phyloP scores from a whole-genome alignment of 179 eudicot genomes.

The Silene noctiflora region DNA sequence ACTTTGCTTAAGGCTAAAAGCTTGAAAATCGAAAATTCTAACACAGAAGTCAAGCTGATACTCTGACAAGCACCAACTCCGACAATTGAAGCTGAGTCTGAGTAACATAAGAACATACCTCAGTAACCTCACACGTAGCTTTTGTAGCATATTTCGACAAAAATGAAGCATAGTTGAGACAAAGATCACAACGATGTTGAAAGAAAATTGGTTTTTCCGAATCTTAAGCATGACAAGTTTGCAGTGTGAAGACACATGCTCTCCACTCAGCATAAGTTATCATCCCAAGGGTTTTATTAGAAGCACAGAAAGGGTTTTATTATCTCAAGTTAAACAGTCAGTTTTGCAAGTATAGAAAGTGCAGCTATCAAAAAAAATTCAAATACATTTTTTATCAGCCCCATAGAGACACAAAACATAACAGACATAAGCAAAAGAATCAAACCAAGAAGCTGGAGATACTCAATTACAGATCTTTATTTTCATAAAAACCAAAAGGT shows the following conservation, averaged over 20 bases:
- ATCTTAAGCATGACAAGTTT: background rate
- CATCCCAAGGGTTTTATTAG: background rate
- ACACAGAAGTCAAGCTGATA: too few relatives aligned
- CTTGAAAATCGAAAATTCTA: too few relatives aligned
- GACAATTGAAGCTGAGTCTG: background rate
- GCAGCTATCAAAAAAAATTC: background rate
- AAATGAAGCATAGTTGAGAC: background rate
- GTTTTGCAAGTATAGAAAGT: background rate
- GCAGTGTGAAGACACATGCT: background rate
- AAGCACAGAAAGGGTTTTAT: background rate
- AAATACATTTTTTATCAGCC: background rate
- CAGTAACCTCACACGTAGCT: too few relatives aligned
- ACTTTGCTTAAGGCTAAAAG: too few relatives aligned
- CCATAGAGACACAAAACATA: background rate
- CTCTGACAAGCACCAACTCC: too few relatives aligned
- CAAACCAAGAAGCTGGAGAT: background rate
- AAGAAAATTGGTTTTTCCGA: background rate
- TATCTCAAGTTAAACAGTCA: background rate
- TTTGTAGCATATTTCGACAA: too few relatives aligned
- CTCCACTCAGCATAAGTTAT: background rate
- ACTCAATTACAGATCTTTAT: background rate
- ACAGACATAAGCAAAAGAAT: slow-evolving; percentile 1
- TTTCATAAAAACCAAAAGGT: background rate
- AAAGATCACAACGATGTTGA: background rate
- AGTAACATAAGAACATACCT: background rate